phyloP scores from a whole-genome alignment of 768 basidiomycete genomes.

The Tricholoma sp. region DNA sequence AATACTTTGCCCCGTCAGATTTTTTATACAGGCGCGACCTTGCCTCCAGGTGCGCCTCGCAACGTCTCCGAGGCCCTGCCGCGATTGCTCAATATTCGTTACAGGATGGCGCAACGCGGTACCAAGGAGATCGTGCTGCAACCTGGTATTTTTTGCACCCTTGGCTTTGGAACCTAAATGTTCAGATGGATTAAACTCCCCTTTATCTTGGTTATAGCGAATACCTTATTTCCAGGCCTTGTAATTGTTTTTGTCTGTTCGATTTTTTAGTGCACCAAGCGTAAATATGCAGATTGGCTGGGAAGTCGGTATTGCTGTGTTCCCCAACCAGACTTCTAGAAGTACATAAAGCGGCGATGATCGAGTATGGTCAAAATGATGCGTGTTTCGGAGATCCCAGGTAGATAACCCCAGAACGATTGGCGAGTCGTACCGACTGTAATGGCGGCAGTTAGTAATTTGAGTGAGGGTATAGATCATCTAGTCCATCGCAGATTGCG shows the following conservation, averaged over 20 bases:
- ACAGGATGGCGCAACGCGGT: slow-evolving; percentile 48
- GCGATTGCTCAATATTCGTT: slow-evolving; percentile 56
- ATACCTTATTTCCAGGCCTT: no score
- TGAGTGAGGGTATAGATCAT: neutral
- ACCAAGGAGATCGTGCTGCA: slow-evolving; percentile 58
- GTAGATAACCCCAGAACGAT: neutral
- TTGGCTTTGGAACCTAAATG: neutral
- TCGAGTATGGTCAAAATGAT: no score
- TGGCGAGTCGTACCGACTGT: neutral
- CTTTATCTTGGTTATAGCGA: no score
- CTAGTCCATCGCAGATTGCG: neutral
- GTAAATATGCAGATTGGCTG: no score
- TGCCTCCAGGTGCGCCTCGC: slow-evolving; percentile 40
- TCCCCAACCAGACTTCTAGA: no score
- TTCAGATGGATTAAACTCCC: neutral
- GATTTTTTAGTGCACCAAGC: no score
- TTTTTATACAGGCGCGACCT: slow-evolving; percentile 45
- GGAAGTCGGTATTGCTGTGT: no score
- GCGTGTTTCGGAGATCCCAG: neutral
- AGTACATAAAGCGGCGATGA: no score
- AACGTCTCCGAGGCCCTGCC: slow-evolving; percentile 49
- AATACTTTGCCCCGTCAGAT: slow-evolving; percentile 23
- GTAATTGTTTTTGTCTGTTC: no score
- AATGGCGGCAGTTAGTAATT: neutral
- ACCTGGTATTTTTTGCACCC: slow-evolving; percentile 70